phyloP scores from a whole-genome alignment of 2,329 filamentous ascomycete genomes.

The Zymoseptoria ardabiliae region DNA sequence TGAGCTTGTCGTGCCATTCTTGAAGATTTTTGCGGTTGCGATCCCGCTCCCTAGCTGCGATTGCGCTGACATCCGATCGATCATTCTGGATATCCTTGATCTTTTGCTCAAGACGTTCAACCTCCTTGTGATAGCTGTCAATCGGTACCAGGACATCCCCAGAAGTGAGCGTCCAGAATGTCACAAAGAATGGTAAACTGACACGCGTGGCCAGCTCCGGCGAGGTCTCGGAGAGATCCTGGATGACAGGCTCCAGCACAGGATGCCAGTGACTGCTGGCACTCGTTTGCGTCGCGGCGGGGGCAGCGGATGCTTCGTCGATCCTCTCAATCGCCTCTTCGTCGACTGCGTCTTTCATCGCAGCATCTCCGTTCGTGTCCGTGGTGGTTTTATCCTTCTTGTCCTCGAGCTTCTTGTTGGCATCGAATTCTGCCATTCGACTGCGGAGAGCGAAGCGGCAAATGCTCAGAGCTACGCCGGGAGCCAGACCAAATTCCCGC shows the following conservation, averaged over 20 bases:
- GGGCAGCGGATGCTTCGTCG: conserved; percentile 2
- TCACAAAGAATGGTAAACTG: conserved; percentile 73
- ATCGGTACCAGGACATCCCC: conserved; percentile 72
- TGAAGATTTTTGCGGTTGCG: conserved; percentile 62
- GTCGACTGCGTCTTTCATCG: conserved; percentile 31
- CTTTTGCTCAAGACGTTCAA: conserved; percentile 59
- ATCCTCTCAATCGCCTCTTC: conserved; percentile 9
- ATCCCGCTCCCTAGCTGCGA: conserved; percentile 59
- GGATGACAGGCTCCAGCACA: conserved; percentile 66
- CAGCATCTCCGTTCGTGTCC: conserved; percentile 49
- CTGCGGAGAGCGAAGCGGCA: conserved; percentile 66
- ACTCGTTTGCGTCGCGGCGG: conserved; percentile 3
- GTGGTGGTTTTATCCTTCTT: conserved; percentile 23
- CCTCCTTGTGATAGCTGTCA: conserved; percentile 70
- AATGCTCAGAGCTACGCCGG: conserved; percentile 77
- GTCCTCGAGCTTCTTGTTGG: conserved; percentile 29
- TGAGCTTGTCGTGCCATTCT: conserved; percentile 60
- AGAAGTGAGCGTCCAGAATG: conserved; percentile 85
- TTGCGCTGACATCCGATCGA: conserved; percentile 63
- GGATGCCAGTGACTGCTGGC: conserved; percentile 49
- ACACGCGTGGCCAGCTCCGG: conserved; percentile 61
- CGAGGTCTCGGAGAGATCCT: conserved; percentile 55
- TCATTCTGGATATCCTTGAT: conserved; percentile 62
- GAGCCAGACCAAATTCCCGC: conserved; percentile 69
- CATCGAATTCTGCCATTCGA: conserved; percentile 46